Evolutionary conservation across 306 rosid species (phyloP).

Genomic region (Albizia julibrissin): DNA sequence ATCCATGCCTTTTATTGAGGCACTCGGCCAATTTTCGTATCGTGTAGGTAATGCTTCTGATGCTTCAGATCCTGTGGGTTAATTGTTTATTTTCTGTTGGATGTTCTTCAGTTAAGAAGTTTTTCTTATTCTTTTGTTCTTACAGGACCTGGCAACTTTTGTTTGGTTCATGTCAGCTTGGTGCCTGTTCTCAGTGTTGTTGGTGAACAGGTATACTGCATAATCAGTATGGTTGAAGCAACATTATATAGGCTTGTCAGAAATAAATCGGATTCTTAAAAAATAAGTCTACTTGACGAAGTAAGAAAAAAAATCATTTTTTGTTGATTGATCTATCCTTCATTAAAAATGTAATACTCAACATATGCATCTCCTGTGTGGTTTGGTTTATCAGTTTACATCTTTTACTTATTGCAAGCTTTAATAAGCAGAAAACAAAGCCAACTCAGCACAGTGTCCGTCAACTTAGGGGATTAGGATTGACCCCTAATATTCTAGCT

Average conservation of each 20-base stretch:
- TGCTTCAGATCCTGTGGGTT: conserved; percentile 7
- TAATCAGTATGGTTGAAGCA: conserved; percentile 12
- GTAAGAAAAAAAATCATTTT: neutral
- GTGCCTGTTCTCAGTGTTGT: conserved; percentile 83
- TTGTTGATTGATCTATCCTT: conserved; percentile 3
- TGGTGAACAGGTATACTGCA: conserved; percentile 76
- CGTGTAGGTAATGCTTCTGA: conserved; percentile 66
- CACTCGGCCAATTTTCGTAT: conserved; percentile 84
- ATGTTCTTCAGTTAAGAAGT: conserved; percentile 23
- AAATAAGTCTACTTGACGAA: neutral
- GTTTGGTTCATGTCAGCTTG: conserved; percentile 84
- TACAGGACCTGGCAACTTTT: conserved; percentile 76
- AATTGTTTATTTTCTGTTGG: conserved; percentile 14
- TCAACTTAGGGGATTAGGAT: conserved; percentile 82
- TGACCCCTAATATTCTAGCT: conserved; percentile 83
- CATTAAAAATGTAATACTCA: neutral
- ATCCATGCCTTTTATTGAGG: conserved; percentile 85
- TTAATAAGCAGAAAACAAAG: conserved; percentile 73
- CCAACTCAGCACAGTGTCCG: conserved; percentile 95
- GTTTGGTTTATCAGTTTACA: neutral
- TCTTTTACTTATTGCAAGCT: conserved; percentile 6
- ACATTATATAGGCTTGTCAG: conserved; percentile 8
- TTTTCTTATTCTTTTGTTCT: conserved; percentile 11
- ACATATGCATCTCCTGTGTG: conserved; percentile 5
- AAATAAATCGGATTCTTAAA: neutral